A percentile compares a stretch with the other conserved stretches of the same genome.
Conservation (phyloP, 1,139 yeast species). For the Yamadazyma atmosphaerica region DNA sequence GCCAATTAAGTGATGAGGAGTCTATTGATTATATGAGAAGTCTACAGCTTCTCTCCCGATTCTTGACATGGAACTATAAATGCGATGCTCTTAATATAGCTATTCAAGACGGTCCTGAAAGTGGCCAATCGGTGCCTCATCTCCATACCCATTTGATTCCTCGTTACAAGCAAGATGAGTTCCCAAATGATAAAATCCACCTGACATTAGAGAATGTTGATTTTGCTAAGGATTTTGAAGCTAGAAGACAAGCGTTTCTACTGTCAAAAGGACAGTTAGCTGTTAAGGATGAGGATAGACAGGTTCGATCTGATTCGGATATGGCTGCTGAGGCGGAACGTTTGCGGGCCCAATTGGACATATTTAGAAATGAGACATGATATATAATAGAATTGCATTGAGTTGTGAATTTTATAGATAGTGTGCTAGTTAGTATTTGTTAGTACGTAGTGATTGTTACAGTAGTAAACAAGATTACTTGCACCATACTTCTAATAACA, state of each 20-base stretch:
- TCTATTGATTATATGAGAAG: constrained; percentile 75
- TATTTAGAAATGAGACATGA: constrained; percentile 16
- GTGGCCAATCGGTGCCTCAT: constrained; percentile 94
- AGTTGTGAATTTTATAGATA: too few relatives aligned
- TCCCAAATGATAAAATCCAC: constrained; percentile 69
- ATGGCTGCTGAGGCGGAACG: constrained; percentile 68
- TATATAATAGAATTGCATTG: not conserved
- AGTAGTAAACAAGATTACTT: too few relatives aligned
- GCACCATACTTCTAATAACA: too few relatives aligned
- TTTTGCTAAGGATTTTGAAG: constrained; percentile 35
- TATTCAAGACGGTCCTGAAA: constrained; percentile 93
- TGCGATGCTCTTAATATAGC: constrained; percentile 87
- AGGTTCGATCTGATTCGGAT: constrained; percentile 52
- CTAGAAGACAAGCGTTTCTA: constrained; percentile 25
- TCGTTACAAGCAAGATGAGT: constrained; percentile 60
- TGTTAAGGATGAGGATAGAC: constrained; percentile 42
- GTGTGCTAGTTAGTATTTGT: too few relatives aligned
- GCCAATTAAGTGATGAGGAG: constrained; percentile 71
- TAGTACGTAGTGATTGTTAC: too few relatives aligned
- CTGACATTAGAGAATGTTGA: constrained; percentile 51
- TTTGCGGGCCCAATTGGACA: constrained; percentile 44
- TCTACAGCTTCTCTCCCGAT: constrained; percentile 67
- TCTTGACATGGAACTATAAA: constrained; percentile 61
- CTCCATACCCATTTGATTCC: constrained; percentile 93
- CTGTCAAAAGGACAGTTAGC: constrained; percentile 2